Evolutionary conservation across 202 grass and related monocot species (phyloP).

Genomic region (Schoenoplectus triqueter): DNA sequence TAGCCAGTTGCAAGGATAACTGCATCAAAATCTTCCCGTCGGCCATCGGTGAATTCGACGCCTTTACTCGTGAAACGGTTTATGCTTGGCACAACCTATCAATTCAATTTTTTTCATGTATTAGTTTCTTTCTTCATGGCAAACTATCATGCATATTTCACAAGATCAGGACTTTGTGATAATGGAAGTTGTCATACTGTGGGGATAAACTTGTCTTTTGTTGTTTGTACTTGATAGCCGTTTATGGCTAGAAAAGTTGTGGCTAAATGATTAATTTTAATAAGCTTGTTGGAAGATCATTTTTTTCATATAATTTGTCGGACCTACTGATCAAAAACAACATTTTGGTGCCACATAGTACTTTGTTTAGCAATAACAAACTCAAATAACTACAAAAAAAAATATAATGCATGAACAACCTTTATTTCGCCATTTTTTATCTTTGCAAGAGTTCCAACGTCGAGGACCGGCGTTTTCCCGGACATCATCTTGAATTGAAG

Average conservation of each 20-base stretch:
- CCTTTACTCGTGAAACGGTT: conserved; percentile 57
- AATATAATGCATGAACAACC: conserved; percentile 37
- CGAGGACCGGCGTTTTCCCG: conserved; percentile 73
- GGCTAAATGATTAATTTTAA: neutral
- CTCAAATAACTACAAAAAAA: neutral
- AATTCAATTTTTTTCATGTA: conserved; percentile 27
- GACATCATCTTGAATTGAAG: conserved; percentile 68
- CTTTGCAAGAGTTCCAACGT: conserved; percentile 65
- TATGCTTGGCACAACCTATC: conserved; percentile 76
- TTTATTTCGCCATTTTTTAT: conserved; percentile 72
- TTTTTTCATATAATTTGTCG: neutral
- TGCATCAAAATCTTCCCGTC: conserved; percentile 58
- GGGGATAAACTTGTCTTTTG: neutral
- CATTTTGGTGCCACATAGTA: too few species aligned
- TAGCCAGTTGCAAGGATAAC: conserved; percentile 93
- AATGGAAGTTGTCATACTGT: neutral
- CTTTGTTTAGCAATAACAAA: neutral
- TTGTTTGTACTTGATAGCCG: neutral
- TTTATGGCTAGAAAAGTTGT: neutral
- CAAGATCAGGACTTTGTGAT: neutral
- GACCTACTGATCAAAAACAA: neutral
- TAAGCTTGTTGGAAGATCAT: too few species aligned
- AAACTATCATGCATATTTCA: neutral
- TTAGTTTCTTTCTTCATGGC: neutral
- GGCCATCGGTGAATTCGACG: conserved; percentile 61